Base-by-base conservation (phyloP, 2,329 filamentous ascomycete species). In the Aspergillus hortae region DNA sequence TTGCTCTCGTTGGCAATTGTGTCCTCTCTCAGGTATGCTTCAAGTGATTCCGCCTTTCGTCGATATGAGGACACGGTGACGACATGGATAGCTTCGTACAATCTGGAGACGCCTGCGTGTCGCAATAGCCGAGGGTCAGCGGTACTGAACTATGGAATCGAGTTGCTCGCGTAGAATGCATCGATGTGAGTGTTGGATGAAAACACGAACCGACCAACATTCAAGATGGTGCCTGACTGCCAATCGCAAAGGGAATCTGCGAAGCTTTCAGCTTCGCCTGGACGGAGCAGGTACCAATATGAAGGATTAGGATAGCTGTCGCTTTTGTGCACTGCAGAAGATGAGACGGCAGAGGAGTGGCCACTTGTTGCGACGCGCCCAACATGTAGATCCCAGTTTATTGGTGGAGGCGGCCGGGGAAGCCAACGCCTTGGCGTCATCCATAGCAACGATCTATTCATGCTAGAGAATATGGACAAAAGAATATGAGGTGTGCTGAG, bases 331-430 rank as follows among this genome's bases (percentile, higher is more conserved):
- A 23, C 17, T 5, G 11, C 19, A 15, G 40, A 27, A 6, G 17
- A 17, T 44, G 35, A 15, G 38, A 6, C 10, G 35, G 14, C 33
- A 21, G 35, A 9, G 10, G 36, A 17, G 53, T 54, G 52, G 52
- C 52, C 52, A 54, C 45, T 49, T 52, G 53, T 49, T 52, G 49
- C 35, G 41, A 48, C 48, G 43, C 30, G 40, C 19, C 35, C 12
- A 38, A 17, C 35, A 11, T 46, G 45, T 36, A 48, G 19, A 43
- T 40, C 35, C 30, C 15, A 15, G 46, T 45, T 48, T 25, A 54
- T 54, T 54, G 52, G 52, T 43, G 27, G 49, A 36, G 32, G 11
- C n/a, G 4, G 40, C 44, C 48, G 30, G 45, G 17, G 27, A 32
- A 51, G 30, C 23, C 47, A 51, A 41, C 27, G 52, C 12, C 48